These are phyloP conservation scores for Cutaneotrichosporon arboriforme DNA, from an alignment of 1,284 basidiomycete genomes.

Conservation along the genomic window DNA sequence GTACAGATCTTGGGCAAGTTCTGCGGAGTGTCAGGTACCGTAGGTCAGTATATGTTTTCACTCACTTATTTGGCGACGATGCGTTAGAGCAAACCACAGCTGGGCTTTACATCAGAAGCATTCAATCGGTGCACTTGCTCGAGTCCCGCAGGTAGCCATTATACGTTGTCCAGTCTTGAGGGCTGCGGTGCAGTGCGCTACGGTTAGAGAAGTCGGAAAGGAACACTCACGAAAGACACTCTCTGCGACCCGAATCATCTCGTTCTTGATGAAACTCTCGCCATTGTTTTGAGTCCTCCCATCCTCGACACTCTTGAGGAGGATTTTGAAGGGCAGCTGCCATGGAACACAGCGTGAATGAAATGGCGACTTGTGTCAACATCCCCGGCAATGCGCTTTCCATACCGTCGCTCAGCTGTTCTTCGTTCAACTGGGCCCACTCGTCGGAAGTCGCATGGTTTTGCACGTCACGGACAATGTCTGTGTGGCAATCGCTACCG, in stretches of 20 bases:
- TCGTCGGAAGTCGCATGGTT: neutral
- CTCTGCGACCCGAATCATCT: neutral
- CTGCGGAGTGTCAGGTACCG: constrained; percentile 20
- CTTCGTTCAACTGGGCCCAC: neutral
- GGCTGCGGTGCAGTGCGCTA: constrained; percentile 44
- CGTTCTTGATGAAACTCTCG: constrained; percentile 1
- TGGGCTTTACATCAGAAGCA: constrained; percentile 23
- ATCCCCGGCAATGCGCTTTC: neutral
- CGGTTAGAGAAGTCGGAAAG: neutral
- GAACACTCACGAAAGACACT: constrained; percentile 29
- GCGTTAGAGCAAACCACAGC: constrained; percentile 35
- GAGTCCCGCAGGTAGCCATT: constrained; percentile 43
- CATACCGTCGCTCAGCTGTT: neutral
- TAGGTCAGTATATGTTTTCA: no score
- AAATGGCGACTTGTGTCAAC: constrained; percentile 37
- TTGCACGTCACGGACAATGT: neutral
- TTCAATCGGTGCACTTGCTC: constrained; percentile 23
- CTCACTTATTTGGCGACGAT: constrained; percentile 28
- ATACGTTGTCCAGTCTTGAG: constrained; percentile 47
- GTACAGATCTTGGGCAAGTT: constrained; percentile 27
- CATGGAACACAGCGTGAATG: constrained; percentile 44
- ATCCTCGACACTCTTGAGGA: constrained; percentile 35
- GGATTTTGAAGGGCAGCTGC: constrained; percentile 33
- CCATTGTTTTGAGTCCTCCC: constrained; percentile 17
- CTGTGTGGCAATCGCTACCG: neutral